Evolutionary conservation across 2,329 filamentous ascomycete species (phyloP).

Genomic region (Arthrobotrys sphaeroides): DNA sequence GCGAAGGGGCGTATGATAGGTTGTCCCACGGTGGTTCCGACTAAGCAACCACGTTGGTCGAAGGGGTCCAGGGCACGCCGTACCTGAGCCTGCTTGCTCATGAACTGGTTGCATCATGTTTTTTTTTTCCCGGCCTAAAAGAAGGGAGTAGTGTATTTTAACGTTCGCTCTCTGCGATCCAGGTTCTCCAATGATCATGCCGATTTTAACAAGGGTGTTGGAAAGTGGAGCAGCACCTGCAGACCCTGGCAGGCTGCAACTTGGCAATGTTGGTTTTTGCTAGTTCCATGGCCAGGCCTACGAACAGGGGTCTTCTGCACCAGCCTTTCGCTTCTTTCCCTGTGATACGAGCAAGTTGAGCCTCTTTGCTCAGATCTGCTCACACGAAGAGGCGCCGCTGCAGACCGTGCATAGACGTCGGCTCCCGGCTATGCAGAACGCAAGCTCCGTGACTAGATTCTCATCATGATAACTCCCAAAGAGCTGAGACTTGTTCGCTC

Average conservation of each 20-base stretch:
- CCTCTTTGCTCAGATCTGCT: conserved; percentile 40
- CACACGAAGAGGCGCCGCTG: conserved; percentile 15
- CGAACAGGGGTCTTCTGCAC: background rate
- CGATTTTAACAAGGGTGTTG: conserved; percentile 23
- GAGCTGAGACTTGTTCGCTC: conserved; percentile 53
- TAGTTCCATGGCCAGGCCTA: conserved; percentile 1
- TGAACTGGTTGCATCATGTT: conserved; percentile 41
- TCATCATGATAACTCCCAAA: conserved; percentile 19
- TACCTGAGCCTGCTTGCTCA: conserved; percentile 30
- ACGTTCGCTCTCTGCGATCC: conserved; percentile 52
- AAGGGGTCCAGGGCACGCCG: conserved; percentile 33
- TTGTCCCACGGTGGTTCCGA: conserved; percentile 38
- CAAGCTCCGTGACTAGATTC: conserved; percentile 29
- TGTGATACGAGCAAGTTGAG: conserved; percentile 42
- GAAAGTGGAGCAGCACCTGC: conserved; percentile 30
- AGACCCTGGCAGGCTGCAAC: conserved; percentile 7
- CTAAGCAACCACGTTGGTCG: conserved; percentile 11
- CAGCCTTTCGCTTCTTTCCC: conserved; percentile 34
- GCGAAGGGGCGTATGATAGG: conserved; percentile 21
- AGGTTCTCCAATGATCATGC: conserved; percentile 18
- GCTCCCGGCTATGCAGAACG: conserved; percentile 42
- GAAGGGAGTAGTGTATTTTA: conserved; percentile 13
- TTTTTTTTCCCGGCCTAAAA: conserved; percentile 18
- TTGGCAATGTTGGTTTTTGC: conserved; percentile 24
- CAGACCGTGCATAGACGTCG: conserved; percentile 37